A percentile compares a stretch with the other conserved stretches of the same genome.
These are phyloP conservation scores for Salvia rosmarinus DNA, from an alignment of 257 asterid genomes.

Conservation along the genomic window DNA sequence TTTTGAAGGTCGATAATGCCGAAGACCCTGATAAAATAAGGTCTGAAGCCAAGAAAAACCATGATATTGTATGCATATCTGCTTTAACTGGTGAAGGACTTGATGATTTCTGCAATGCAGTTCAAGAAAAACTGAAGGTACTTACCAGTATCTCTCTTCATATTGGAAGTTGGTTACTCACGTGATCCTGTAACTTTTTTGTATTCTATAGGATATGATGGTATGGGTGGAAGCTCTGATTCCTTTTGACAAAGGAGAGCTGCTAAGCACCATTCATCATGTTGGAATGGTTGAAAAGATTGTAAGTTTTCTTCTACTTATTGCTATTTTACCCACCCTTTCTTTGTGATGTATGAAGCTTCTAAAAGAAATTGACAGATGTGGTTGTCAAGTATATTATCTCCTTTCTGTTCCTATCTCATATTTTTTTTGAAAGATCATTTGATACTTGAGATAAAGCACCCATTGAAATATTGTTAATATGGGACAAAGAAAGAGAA, in stretches of 20 bases:
- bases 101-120: conserved; percentile 82
- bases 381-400: conserved; percentile 1
- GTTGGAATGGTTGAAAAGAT: conserved; percentile 90
- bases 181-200: conserved; percentile 18
- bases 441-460: conserved; percentile 5
- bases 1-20: conserved; percentile 83
- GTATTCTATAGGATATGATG: conserved; percentile 70
- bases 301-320: conserved; percentile 48
- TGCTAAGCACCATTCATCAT: conserved; percentile 81
- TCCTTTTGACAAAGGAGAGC: conserved; percentile 94
- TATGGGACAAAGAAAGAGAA: not conserved
- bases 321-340: not conserved
- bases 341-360: not conserved
- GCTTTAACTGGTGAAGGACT: conserved; percentile 96
- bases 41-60: conserved; percentile 60
- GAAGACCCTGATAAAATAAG: conserved; percentile 62
- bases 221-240: conserved; percentile 98
- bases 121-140: conserved; percentile 89
- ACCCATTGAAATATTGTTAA: not conserved
- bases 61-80: conserved; percentile 79
- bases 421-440: not conserved
- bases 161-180: conserved; percentile 2
- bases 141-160: conserved; percentile 16
- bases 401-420: not conserved
- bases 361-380: not conserved